phyloP scores from a whole-genome alignment of 2,329 filamentous ascomycete species.

The Monosporascus cannonballus region DNA sequence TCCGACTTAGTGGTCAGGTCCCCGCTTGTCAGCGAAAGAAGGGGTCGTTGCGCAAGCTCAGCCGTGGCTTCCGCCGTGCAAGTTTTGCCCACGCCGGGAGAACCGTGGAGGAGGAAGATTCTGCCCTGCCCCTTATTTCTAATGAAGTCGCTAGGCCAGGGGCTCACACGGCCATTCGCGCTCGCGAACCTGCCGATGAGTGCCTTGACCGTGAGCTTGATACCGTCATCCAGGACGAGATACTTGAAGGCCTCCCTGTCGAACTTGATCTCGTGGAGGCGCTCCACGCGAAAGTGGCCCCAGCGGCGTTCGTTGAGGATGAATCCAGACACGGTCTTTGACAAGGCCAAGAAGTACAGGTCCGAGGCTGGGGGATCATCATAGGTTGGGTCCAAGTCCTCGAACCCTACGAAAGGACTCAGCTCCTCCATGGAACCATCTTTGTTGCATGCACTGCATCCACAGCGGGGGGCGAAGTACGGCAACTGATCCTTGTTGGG shows the following conservation, averaged over 20 bases:
- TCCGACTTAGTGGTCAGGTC: slow-evolving; percentile 36
- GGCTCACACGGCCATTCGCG: slow-evolving; percentile 31
- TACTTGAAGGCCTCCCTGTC: slow-evolving; percentile 45
- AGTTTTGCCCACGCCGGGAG: slow-evolving; percentile 52
- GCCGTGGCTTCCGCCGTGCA: slow-evolving; percentile 50
- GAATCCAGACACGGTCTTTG: slow-evolving; percentile 40
- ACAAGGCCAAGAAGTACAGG: slow-evolving; percentile 37
- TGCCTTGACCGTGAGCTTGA: slow-evolving; percentile 41
- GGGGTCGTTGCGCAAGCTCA: slow-evolving; percentile 42
- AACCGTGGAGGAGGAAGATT: slow-evolving; percentile 46
- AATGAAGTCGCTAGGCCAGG: slow-evolving; percentile 42
- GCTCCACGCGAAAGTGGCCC: slow-evolving; percentile 35
- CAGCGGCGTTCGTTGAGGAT: slow-evolving; percentile 38
- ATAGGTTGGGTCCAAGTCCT: slow-evolving; percentile 31
- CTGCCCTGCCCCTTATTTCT: slow-evolving; percentile 45
- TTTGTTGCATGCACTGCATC: slow-evolving; percentile 31
- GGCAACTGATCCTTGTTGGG: slow-evolving; percentile 32
- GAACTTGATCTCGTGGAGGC: slow-evolving; percentile 33
- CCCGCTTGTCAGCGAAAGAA: slow-evolving; percentile 45
- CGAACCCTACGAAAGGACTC: slow-evolving; percentile 33
- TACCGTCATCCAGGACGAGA: slow-evolving; percentile 41
- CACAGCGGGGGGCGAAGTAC: slow-evolving; percentile 34
- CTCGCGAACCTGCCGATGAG: slow-evolving; percentile 42
- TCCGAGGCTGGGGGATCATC: slow-evolving; percentile 33
- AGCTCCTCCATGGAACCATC: slow-evolving; percentile 13